Evolutionary conservation across 768 basidiomycete genomes (phyloP).

Genomic region (Rhizopogon vulgaris): DNA sequence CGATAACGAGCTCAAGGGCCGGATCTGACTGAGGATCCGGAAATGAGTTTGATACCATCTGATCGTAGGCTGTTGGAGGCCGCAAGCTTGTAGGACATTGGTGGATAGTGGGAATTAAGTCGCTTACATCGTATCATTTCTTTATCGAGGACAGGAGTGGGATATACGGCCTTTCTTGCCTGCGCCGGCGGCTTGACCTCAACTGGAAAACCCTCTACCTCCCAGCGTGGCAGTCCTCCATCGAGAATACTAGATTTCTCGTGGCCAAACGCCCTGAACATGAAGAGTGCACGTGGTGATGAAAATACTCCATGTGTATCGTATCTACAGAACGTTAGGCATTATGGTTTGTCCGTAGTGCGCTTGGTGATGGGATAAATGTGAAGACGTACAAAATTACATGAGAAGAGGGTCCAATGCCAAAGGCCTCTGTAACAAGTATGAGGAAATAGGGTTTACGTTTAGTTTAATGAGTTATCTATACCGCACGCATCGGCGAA

Average conservation of each 20-base stretch:
- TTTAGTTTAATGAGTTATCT: conserved; percentile 19
- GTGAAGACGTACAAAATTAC: conserved; percentile 64
- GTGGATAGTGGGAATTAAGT: conserved; percentile 25
- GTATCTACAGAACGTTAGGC: conserved; percentile 46
- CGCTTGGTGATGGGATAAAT: conserved; percentile 1
- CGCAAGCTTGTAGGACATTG: conserved; percentile 19
- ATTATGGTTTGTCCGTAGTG: conserved; percentile 5
- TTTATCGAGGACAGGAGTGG: conserved; percentile 46
- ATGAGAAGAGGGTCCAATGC: conserved; percentile 67
- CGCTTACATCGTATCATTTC: conserved; percentile 38
- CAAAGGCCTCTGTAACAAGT: conserved; percentile 49
- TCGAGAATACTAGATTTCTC: conserved; percentile 79
- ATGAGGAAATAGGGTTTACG: neutral
- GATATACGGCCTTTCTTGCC: conserved; percentile 34
- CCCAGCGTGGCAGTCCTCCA: conserved; percentile 88
- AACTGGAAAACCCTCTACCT: conserved; percentile 54
- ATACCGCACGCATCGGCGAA: conserved; percentile 81
- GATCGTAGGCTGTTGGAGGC: conserved; percentile 58
- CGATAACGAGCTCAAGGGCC: conserved; percentile 67
- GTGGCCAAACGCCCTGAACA: conserved; percentile 92
- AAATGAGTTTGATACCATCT: conserved; percentile 69
- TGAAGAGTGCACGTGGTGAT: conserved; percentile 88
- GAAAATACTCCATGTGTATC: conserved; percentile 90
- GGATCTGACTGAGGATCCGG: conserved; percentile 37
- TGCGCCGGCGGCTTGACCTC: conserved; percentile 29